A percentile compares a stretch with the other conserved stretches of the same genome.
These are phyloP conservation scores for Fusarium protoensiforme DNA, from an alignment of 2,329 filamentous ascomycete species.

Conservation along the genomic window DNA sequence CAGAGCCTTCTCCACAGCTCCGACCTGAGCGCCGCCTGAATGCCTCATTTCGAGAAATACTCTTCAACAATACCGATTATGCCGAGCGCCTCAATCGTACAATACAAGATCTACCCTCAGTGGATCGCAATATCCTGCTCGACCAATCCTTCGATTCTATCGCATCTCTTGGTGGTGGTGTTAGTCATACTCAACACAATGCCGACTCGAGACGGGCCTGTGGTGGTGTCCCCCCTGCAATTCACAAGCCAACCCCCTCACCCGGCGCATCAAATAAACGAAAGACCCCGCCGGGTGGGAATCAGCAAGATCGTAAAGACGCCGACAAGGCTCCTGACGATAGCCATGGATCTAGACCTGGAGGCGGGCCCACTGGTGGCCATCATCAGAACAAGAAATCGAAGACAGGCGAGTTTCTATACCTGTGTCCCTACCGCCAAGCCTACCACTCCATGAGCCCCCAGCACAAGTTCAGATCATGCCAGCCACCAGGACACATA, in stretches of 20 bases:
- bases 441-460: neutral
- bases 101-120: neutral
- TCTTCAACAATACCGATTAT: neutral
- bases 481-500: neutral
- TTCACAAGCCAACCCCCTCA: neutral
- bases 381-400: neutral
- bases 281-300: neutral
- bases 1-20: neutral
- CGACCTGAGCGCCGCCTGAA: neutral
- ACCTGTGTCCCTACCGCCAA: neutral
- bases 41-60: neutral
- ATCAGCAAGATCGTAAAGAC: neutral
- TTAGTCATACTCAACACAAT: neutral
- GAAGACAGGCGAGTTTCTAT: neutral
- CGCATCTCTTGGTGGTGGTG: neutral
- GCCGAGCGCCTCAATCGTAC: neutral
- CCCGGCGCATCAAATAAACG: neutral
- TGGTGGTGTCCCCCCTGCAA: neutral
- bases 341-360: neutral
- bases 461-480: neutral
- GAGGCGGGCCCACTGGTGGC: neutral
- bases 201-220: neutral
- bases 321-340: neutral
- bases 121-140: neutral
- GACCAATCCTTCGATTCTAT: neutral